These are phyloP conservation scores for Endoconidiophora laricicola DNA, from an alignment of 2,329 filamentous ascomycete species.

Conservation along the genomic window DNA sequence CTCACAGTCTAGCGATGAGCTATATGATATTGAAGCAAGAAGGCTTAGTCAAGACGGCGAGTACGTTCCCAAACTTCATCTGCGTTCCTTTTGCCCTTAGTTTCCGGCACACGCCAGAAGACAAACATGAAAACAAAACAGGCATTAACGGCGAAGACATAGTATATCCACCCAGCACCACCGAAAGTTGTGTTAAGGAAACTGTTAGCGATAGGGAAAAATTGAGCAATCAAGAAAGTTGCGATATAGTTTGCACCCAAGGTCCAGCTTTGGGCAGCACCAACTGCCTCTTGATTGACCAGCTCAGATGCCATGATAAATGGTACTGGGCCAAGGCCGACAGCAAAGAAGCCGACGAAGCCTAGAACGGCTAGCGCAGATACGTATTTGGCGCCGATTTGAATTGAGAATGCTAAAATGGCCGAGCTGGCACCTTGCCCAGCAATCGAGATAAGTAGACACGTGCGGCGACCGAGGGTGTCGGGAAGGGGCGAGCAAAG, in stretches of 20 bases:
- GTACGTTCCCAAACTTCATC: constrained; percentile 83
- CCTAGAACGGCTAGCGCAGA: constrained; percentile 67
- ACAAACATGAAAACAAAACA: constrained; percentile 56
- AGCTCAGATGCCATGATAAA: constrained; percentile 89
- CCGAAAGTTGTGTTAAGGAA: constrained; percentile 46
- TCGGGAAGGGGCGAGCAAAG: constrained; percentile 74
- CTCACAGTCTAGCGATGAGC: too few species aligned
- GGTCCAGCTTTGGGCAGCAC: constrained; percentile 78
- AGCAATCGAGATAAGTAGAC: constrained; percentile 63
- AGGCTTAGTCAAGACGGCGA: constrained; percentile 31
- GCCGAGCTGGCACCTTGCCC: constrained; percentile 73
- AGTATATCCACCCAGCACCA: constrained; percentile 71
- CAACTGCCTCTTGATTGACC: constrained; percentile 77
- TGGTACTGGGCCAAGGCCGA: constrained; percentile 82
- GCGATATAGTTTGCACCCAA: constrained; percentile 77
- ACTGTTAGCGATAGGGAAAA: constrained; percentile 77
- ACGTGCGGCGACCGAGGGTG: constrained; percentile 71
- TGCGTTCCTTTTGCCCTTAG: constrained; percentile 63
- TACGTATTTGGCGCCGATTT: constrained; percentile 52
- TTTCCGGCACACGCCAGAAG: constrained; percentile 63
- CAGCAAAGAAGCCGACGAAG: constrained; percentile 80
- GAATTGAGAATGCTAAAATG: constrained; percentile 64
- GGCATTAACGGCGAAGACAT: constrained; percentile 70
- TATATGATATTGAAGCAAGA: too few species aligned
- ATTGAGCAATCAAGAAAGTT: constrained; percentile 84